Evolutionary conservation across 768 basidiomycete genomes (phyloP), one percentile per base, ranked within the genome.

Genomic region (Panellus pusillus): DNA sequence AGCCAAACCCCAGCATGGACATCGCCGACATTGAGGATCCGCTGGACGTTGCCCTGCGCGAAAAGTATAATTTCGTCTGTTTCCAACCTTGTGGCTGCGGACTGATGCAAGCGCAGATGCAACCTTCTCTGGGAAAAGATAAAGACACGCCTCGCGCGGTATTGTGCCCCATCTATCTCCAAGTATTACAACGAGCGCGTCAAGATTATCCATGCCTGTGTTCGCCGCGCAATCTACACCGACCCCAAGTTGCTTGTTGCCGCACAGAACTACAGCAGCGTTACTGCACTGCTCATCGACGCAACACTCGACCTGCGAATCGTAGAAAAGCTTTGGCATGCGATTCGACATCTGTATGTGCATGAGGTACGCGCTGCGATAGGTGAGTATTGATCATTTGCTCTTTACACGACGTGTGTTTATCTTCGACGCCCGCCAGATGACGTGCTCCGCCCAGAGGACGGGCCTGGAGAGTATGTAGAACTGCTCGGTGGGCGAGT

Each of bases 231-330:
- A 18, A 63, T 75, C 28, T 72, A 67, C 54, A 70, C 64, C 27
- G 71, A 75, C 50, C 60, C 69, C 44, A 65, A 66, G 19, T 68
- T 75, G n/a, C 72, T 72, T 66, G 63, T 72, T 43, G 60, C 69
- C 35, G 66, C 73, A 2, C 70, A 72, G 48, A 67, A 57, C 52
- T 73, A 74, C 45, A 52, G 58, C 12, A 62, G 58, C 41, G 70
- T 68, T 39, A 54, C 55, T 57, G 58, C 61, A 12, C 53, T 74
- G 47, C 56, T 74, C 37, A 64, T 44, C 42, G 70, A 71, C 40
- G 31, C 62, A 12, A 50, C 59, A 12, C 61, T 73, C 28, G 72
- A 73, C 42, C 50, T 70, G 31, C 39, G 47, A 11, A 68, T 64
- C 3, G 59, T 69, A 32, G 70, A 72, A 56, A 73, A 65, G 52